phyloP scores from a whole-genome alignment of 345 rosid species.

The Corchorus capsularis region DNA sequence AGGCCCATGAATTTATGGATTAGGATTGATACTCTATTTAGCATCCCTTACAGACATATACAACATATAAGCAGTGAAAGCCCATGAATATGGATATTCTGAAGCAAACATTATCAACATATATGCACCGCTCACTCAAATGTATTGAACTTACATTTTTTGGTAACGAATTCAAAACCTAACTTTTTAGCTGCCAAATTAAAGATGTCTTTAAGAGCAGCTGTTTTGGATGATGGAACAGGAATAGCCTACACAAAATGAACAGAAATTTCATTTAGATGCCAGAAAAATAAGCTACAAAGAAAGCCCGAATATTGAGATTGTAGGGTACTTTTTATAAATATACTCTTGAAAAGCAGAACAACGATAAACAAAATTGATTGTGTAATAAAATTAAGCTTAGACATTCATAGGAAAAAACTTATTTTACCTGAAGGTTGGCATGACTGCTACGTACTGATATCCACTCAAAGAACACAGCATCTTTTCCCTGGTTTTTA shows the following conservation, averaged over 20 bases:
- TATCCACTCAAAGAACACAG: slow-evolving; percentile 84
- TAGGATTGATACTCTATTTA: not conserved
- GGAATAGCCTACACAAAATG: slow-evolving; percentile 62
- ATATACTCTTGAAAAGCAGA: not conserved
- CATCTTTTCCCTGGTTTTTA: slow-evolving; percentile 65
- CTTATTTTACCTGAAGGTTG: slow-evolving; percentile 74
- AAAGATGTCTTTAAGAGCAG: slow-evolving; percentile 64
- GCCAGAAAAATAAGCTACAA: not conserved
- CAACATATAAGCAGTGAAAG: not conserved
- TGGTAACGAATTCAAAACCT: slow-evolving; percentile 69
- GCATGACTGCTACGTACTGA: slow-evolving; percentile 80
- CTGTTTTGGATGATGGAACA: slow-evolving; percentile 70
- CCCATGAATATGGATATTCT: not conserved
- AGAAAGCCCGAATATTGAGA: not conserved
- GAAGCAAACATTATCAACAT: slow-evolving; percentile 2
- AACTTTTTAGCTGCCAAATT: slow-evolving; percentile 79
- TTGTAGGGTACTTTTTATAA: not conserved
- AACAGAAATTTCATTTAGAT: not conserved
- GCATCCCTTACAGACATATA: not conserved
- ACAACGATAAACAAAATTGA: not conserved
- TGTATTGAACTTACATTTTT: slow-evolving; percentile 54
- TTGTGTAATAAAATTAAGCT: not conserved
- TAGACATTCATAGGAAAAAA: not conserved
- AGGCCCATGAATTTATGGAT: not conserved
- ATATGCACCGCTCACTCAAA: not conserved